Evolutionary conservation across 2,329 filamentous ascomycete species (phyloP), one percentile per base, ranked within the genome.

Genomic region (Aspergillus chevalieri): DNA sequence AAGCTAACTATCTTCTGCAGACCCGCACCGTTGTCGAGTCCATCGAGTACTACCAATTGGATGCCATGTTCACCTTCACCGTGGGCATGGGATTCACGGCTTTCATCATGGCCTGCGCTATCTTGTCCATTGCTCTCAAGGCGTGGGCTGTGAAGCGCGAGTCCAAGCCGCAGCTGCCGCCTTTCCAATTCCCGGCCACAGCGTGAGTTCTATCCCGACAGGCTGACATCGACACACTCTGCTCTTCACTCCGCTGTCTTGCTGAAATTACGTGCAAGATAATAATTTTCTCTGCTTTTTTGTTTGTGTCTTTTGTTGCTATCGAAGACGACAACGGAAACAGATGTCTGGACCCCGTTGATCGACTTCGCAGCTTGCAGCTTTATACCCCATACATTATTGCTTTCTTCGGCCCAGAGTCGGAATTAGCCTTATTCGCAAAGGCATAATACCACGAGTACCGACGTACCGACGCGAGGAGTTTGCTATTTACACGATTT

Each of bases 61-160:
- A 95, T 63, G 88, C 88, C 55, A 96, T 95, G 90, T 93, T 95
- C 69, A 82, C 89, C 53, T 95, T 95, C 70, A 95, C 89, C 0
- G 80, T 95, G 30, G 87, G 84, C 8, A 87, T 94, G 81, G 92
- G 91, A 2, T 66, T 94, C 6, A 87, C 89, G 1, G 86, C 85
- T 2, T 76, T 95, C 46, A 69, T 95, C 46, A 92, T 96, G 87
- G 84, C 90, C 0, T 95, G 88, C 84, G 80, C 86, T 47, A 79
- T 94, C 17, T 63, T 90, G 24, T 74, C 87, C 9, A 81, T 96
- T 52, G 86, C 89, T 22, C 72, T 95, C 65, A 96, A 95, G 71
- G 91, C 90, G 22, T 95, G 89, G 89, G 89, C 89, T 4, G 70
- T 81, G 14, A 74, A 71, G 61, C 74, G 66, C 50, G 69, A 76